These are phyloP conservation scores for Cucurbita argyrosperma DNA, from an alignment of 306 rosid genomes.

Conservation along the genomic window DNA sequence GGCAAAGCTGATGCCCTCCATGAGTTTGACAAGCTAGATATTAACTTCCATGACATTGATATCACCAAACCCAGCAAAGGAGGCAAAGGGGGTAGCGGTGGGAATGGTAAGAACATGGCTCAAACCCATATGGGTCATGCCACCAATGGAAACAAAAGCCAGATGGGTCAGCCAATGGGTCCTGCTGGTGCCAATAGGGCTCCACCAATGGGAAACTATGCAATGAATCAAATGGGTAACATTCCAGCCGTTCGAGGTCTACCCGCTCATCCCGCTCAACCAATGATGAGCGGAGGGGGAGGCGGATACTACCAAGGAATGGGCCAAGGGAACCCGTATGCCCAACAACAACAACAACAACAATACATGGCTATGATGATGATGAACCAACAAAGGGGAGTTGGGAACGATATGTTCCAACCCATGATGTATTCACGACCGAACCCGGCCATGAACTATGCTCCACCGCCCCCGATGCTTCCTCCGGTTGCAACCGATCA, in stretches of 20 bases:
- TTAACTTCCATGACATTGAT: constrained; percentile 40
- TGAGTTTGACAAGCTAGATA: constrained; percentile 19
- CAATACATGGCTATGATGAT: constrained; percentile 85
- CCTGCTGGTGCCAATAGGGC: constrained; percentile 6
- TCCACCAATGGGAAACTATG: constrained; percentile 27
- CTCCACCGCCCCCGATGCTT: constrained; percentile 37
- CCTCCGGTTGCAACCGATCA: constrained; percentile 36
- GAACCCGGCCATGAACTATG: constrained; percentile 31
- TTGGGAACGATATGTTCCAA: constrained; percentile 55
- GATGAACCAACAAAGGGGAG: constrained; percentile 64
- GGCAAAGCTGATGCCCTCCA: constrained; percentile 15
- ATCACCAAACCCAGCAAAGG: constrained; percentile 28
- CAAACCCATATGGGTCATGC: constrained; percentile 11
- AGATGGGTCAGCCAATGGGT: constrained; percentile 1
- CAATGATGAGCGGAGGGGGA: constrained; percentile 52
- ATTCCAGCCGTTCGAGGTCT: constrained; percentile 70
- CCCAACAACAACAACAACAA: constrained; percentile 19
- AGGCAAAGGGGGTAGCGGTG: constrained; percentile 17
- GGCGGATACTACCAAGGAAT: constrained; percentile 43
- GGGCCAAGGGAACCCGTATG: constrained; percentile 35
- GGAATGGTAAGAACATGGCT: not conserved
- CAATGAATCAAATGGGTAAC: constrained; percentile 38
- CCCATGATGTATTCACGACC: constrained; percentile 58
- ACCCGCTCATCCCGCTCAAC: constrained; percentile 42
- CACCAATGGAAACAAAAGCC: constrained; percentile 1